A percentile compares a stretch with the other conserved stretches of the same genome.
These are phyloP conservation scores for Apophysomyces sp. DNA, from an alignment of 371 early-diverging fungal species.

Conservation along the genomic window DNA sequence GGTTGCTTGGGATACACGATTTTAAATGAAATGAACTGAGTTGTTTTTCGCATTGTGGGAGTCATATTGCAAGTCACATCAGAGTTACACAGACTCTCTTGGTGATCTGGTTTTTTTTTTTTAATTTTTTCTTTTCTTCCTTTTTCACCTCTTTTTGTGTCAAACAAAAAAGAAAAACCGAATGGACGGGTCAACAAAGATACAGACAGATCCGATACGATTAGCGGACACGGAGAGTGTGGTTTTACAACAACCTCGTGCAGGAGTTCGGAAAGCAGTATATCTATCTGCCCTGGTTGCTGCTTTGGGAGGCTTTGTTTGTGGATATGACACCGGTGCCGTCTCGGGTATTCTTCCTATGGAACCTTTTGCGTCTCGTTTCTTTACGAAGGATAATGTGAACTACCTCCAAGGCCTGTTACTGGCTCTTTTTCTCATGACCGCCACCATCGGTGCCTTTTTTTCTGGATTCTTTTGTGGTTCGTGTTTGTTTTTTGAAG, in stretches of 20 bases:
- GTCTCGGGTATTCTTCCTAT: constrained; percentile 28
- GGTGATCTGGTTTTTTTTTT: no score
- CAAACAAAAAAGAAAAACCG: neutral
- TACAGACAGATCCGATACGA: neutral
- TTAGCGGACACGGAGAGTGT: neutral
- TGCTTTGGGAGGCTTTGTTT: constrained; percentile 31
- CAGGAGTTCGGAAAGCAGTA: constrained; percentile 22
- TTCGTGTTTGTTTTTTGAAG: constrained; percentile 10
- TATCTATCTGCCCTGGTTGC: constrained; percentile 25
- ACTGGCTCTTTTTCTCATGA: constrained; percentile 41
- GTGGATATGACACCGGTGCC: constrained; percentile 44
- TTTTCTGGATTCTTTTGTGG: constrained; percentile 42
- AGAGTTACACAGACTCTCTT: neutral
- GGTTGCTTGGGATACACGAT: no score
- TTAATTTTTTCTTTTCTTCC: neutral
- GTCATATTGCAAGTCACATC: neutral
- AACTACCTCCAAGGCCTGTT: constrained; percentile 24
- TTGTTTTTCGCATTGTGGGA: neutral
- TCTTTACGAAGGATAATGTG: constrained; percentile 16
- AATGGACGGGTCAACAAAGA: neutral
- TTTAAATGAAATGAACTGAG: no score
- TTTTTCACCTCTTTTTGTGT: neutral
- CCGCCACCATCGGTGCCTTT: constrained; percentile 48
- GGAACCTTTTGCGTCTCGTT: constrained; percentile 8
- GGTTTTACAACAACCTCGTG: neutral